Evolutionary conservation across 345 rosid species (phyloP), one percentile per base, ranked within the genome.

Genomic region (Eucalyptus cloeziana): DNA sequence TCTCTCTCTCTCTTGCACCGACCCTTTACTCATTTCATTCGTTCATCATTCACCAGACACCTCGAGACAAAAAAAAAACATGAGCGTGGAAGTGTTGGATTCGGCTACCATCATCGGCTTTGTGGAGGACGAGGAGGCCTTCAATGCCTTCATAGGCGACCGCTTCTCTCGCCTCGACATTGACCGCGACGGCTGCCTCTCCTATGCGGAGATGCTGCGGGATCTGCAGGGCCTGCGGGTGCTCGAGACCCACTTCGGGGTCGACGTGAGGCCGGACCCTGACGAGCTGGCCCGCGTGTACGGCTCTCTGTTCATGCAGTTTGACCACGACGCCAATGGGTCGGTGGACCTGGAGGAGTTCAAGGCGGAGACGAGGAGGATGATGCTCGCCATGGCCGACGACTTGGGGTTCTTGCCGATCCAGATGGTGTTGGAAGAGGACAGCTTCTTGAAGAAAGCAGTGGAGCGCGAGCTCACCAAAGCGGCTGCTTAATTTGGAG

Each of bases 401-500:
- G 47, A 76, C 27, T 56, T 94, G 58, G 94, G 95, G 19, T 93
- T 93, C 91, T 88, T 93, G 92, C 93, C 97, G 6, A 87, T 92
- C 49, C 94, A 92, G 79, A 94, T 93, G 95, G 91, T 89, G 52
- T 91, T 92, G 17, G 95, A 95, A 90, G 91, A 93, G 85, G 95
- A 92, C 44, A 90, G 94, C 86, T 85, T 93, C 79, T 49, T 94
- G 91, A 92, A 71, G 90, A 92, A 92, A 40, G 96, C 96, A 8
- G 94, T 93, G 24, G 94, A 94, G 50, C 81, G 89, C 33, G 94
- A 94, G 90, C 80, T 87, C 71, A 81, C 91, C 49, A 89, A 90
- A 71, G 49, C 49, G 40, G 13, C 71, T 86, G 87, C 88, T 54
- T 76, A 40, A 76, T 64, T 21, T 43, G 21, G 62, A 44, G 86